Base-by-base conservation (phyloP, 495 filamentous ascomycete species). In the Aspergillus indologenus region DNA sequence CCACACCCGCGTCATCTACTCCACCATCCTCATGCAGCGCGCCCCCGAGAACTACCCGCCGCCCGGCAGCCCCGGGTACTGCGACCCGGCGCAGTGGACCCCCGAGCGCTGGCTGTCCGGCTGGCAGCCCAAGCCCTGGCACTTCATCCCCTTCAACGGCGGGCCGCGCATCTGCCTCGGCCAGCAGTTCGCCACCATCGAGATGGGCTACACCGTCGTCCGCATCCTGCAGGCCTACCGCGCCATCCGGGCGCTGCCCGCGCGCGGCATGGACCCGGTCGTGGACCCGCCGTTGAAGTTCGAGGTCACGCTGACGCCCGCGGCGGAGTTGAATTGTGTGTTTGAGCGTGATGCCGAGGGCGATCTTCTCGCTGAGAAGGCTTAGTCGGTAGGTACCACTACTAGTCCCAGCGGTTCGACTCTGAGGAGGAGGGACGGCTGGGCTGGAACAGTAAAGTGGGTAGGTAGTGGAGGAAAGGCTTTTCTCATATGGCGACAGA, bases 31-130 rank as follows among this genome's bases (percentile, higher is more conserved):
- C 21, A 83, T 89, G 81, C 85, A 89, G 63, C 78, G 84, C 0
- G 70, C 74, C 57, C 68, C 71, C 19, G 75, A 79, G 42, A 66
- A 83, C 42, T 87, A 82, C 44, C 68, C 71, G 56, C 75, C 79
- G 0, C 70, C 74, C 0, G 82, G 81, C 22, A 76, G 79, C 11
- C 66, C 66, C 26, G 69, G 76, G n/a, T 78, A 77, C 54, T 81
- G 80, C 58, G 71, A 79, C 23, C 82, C 84, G 0, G 72, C 43
- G 4, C 66, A 69, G 75, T 75, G 69, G 79, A 61, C 84, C 72
- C 90, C 91, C 0, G 90, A 95, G 51, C 78, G 91, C 11, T 96
- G 93, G 92, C 75, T 82, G 20, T 73, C 72, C 1, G 81, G 77
- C 63, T 93, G 89, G 90, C 74, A 76, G 57, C 84, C 84, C 1